Percentiles rank a stretch among this genome's conserved stretches.
phyloP scores from a whole-genome alignment of 2,329 filamentous ascomycete genomes.

The Cercospora nicotianae region DNA sequence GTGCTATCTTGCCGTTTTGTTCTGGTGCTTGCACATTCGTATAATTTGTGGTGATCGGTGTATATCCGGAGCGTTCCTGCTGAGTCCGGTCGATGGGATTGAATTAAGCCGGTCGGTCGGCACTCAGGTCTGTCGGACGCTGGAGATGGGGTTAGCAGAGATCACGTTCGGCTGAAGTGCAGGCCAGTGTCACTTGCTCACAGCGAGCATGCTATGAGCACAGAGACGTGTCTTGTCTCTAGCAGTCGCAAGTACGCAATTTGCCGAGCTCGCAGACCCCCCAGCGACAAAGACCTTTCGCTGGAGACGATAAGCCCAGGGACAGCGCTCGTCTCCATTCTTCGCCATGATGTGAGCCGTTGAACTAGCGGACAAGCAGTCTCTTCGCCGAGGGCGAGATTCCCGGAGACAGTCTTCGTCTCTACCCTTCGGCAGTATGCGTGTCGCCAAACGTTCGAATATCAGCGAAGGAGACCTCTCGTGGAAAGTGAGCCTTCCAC shows the following conservation, averaged over 20 bases:
- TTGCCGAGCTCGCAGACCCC: too few species aligned
- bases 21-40: not conserved
- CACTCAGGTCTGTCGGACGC: not conserved
- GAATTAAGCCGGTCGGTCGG: not conserved
- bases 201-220: not conserved
- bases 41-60: not conserved
- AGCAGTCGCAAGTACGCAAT: too few species aligned
- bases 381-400: not conserved
- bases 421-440: not conserved
- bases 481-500: not conserved
- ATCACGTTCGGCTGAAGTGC: not conserved
- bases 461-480: rapidly evolving
- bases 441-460: not conserved
- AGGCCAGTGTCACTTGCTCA: not conserved
- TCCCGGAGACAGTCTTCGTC: not conserved
- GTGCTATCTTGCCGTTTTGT: not conserved
- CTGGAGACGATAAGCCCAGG: not conserved
- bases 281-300: too few species aligned
- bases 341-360: not conserved
- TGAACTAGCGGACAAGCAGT: not conserved
- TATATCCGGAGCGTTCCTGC: not conserved
- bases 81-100: not conserved
- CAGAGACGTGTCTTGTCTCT: too few species aligned
- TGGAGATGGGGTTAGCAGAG: not conserved
- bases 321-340: too few species aligned